Percentiles rank a stretch among this genome's conserved stretches.
phyloP scores from a whole-genome alignment of 768 basidiomycete genomes.

The Mycena belliarum region DNA sequence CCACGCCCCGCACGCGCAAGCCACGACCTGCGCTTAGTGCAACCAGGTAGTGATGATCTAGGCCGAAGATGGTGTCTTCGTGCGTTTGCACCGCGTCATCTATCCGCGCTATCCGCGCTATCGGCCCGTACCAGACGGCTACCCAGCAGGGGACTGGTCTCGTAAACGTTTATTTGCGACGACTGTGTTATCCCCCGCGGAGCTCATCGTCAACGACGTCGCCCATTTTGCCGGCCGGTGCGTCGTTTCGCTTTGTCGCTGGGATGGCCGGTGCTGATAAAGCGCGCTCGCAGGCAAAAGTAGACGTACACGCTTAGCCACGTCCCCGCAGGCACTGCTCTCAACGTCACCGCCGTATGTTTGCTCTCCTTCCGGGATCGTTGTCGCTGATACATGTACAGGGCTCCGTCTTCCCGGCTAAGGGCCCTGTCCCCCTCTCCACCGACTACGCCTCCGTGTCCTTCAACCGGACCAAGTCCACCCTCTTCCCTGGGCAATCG shows the following conservation, averaged over 20 bases:
- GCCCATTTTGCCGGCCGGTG: slow-evolving; percentile 49
- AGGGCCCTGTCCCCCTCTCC: slow-evolving; percentile 54
- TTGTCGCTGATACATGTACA: slow-evolving; percentile 15
- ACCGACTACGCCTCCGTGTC: slow-evolving; percentile 45
- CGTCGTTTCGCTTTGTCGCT: slow-evolving; percentile 24
- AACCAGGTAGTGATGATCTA: slow-evolving; percentile 53
- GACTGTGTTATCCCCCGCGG: slow-evolving; percentile 53
- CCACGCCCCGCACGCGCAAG: too few relatives aligned
- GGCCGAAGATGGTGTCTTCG: slow-evolving; percentile 55
- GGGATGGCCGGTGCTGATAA: neutral
- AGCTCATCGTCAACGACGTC: slow-evolving; percentile 68
- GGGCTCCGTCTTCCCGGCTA: slow-evolving; percentile 42
- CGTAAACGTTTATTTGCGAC: slow-evolving; percentile 55
- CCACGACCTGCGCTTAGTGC: too few relatives aligned
- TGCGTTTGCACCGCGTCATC: slow-evolving; percentile 28
- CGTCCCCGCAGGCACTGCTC: slow-evolving; percentile 57
- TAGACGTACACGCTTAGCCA: slow-evolving; percentile 53
- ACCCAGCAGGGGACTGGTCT: slow-evolving; percentile 58
- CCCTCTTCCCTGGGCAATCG: slow-evolving; percentile 43
- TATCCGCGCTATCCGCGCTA: slow-evolving; percentile 42
- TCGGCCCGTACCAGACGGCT: slow-evolving; percentile 51
- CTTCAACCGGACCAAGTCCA: slow-evolving; percentile 46
- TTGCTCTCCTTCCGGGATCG: neutral
- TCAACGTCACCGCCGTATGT: slow-evolving; percentile 15
- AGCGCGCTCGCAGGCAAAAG: slow-evolving; percentile 43